A percentile compares a stretch with the other conserved stretches of the same genome.
These are phyloP conservation scores for Hyaloperonospora brassicae DNA, from an alignment of 352 stramenopile species.

Conservation along the genomic window DNA sequence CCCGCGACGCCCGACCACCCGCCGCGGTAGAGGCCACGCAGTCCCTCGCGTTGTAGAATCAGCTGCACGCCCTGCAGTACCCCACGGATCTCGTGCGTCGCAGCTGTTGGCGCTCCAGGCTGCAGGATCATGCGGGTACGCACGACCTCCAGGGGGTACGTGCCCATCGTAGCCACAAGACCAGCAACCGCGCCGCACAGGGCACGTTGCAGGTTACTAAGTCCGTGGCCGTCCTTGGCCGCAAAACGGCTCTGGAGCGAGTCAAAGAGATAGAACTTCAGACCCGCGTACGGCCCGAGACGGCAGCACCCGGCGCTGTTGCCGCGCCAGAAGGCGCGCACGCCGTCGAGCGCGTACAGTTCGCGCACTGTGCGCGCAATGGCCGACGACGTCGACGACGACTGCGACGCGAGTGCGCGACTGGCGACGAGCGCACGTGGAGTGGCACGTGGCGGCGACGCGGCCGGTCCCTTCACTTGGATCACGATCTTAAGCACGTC, in stretches of 20 bases:
- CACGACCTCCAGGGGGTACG: slow-evolving; percentile 77
- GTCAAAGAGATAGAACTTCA: slow-evolving; percentile 81
- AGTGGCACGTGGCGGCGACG: background rate
- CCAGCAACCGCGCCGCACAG: slow-evolving; percentile 52
- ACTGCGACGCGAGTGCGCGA: slow-evolving; percentile 21
- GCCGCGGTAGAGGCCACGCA: slow-evolving; percentile 67
- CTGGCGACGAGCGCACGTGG: slow-evolving; percentile 21
- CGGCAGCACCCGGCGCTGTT: slow-evolving; percentile 73
- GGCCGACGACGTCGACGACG: slow-evolving; percentile 27
- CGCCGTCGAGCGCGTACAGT: slow-evolving; percentile 56
- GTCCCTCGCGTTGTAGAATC: slow-evolving; percentile 52
- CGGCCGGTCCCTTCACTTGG: slow-evolving; percentile 49
- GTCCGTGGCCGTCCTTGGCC: slow-evolving; percentile 16
- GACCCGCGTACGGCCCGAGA: slow-evolving; percentile 62
- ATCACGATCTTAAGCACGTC: slow-evolving; percentile 84
- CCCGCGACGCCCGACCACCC: slow-evolving; percentile 55
- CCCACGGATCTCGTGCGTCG: slow-evolving; percentile 41
- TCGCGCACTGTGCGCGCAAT: slow-evolving; percentile 40
- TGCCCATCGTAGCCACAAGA: slow-evolving; percentile 61
- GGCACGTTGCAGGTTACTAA: slow-evolving; percentile 45
- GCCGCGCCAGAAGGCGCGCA: slow-evolving; percentile 72
- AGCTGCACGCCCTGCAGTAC: slow-evolving; percentile 50
- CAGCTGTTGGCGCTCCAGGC: slow-evolving; percentile 23
- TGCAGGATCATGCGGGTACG: slow-evolving; percentile 76
- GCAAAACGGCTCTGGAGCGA: slow-evolving; percentile 46